Base-by-base conservation (phyloP, 495 filamentous ascomycete species). In the Hamigera avellanea region DNA sequence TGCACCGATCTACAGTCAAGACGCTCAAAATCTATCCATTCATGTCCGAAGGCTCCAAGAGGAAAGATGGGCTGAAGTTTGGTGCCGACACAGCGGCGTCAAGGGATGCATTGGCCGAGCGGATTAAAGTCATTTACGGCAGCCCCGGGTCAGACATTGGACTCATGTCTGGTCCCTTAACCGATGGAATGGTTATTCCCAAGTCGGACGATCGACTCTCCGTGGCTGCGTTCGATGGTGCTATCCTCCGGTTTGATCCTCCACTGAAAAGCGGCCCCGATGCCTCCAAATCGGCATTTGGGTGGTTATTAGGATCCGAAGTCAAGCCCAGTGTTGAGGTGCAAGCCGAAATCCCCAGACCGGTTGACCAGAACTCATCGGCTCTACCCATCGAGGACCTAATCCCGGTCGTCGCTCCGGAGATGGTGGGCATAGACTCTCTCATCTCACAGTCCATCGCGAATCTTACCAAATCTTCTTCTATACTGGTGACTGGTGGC, bases 401-500 rank as follows among this genome's bases (percentile, higher is more conserved):
- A 1, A 49, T 82, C 2, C 70, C 73, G 14, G 37, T 62, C 5
- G 48, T 53, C 8, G 55, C 67, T 33, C 72, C 84, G 4, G 45
- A 69, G n/a, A 64, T 96, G 47, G 83, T 95, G 18, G 89, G 87
- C 3, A 85, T 98, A 37, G 89, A 95, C 45, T 58, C 65, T 2
- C 60, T 93, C 0, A 75, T 89, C 26, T 62, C 69, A 3, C 74
- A 89, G 44, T 62, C 91, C 14, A 61, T 73, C 15, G 72, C 69
- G 9, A 80, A 87, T 44, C 59, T 98, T 10, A 75, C 76, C 1
- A 84, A 93, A 39, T 76, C 81, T 38, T 94, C 87, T 0, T 95
- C 93, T 0, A 81, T 95, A 6, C 66, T 98, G 14, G 52, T 98
- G 27, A 86, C 86, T 0, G 91, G 91, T 18, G 85, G 83, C 4